Evolutionary conservation across 305 asterid genomes (phyloP).

Genomic region (Fraxinus baroniana): DNA sequence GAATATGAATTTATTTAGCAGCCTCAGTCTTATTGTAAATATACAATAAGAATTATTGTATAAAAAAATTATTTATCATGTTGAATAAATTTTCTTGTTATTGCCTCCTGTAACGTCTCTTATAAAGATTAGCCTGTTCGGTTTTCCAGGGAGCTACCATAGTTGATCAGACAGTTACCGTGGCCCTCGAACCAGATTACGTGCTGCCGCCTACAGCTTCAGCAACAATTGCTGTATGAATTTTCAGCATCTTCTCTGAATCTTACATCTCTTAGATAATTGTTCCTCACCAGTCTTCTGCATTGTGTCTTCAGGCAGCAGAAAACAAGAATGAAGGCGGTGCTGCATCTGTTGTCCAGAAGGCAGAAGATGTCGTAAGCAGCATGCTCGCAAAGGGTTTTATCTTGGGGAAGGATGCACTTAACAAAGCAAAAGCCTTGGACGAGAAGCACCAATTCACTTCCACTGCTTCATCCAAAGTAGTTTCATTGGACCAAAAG

Average conservation of each 20-base stretch:
- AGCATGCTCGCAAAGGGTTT: conserved; percentile 77
- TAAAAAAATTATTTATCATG: not conserved
- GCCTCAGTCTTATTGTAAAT: not conserved
- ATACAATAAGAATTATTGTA: no score
- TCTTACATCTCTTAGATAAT: not conserved
- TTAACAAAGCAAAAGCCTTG: conserved; percentile 61
- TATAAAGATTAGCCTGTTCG: not conserved
- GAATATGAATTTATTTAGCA: not conserved
- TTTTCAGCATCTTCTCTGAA: conserved; percentile 9
- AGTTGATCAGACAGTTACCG: conserved; percentile 66
- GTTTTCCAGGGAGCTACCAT: conserved; percentile 70
- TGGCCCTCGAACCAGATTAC: conserved; percentile 49
- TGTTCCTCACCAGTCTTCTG: not conserved
- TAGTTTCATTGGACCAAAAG: conserved; percentile 64
- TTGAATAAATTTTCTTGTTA: not conserved
- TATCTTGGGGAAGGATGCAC: conserved; percentile 65
- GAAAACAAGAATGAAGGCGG: conserved; percentile 33
- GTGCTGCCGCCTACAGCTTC: conserved; percentile 47
- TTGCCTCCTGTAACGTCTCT: not conserved
- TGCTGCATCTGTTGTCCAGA: conserved; percentile 56
- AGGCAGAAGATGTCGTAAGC: conserved; percentile 74
- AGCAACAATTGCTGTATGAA: conserved; percentile 35
- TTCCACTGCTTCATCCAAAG: conserved; percentile 70
- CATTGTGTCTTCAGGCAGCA: conserved; percentile 39
- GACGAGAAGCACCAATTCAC: conserved; percentile 67